Evolutionary conservation across 1,284 basidiomycete genomes (phyloP).

Genomic region (Fomitopsis pinicola): DNA sequence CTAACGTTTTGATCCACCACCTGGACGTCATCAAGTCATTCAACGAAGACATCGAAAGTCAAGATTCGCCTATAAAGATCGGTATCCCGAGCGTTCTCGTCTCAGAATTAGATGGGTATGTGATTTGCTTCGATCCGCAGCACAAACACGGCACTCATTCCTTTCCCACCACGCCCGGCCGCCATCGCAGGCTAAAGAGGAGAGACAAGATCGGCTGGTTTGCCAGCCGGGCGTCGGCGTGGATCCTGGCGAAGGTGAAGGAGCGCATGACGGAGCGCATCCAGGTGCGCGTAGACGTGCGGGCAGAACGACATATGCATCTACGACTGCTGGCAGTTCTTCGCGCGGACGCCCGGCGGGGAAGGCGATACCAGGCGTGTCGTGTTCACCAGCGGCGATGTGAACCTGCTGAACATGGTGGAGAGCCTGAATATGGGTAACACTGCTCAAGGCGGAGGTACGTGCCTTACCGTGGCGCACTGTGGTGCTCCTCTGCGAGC

Average conservation of each 20-base stretch:
- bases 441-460: slow-evolving; percentile 13
- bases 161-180: not conserved
- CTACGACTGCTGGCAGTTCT: slow-evolving; percentile 68
- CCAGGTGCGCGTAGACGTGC: slow-evolving; percentile 43
- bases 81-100: slow-evolving; percentile 72
- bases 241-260: slow-evolving; percentile 63
- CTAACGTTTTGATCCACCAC: slow-evolving; percentile 66
- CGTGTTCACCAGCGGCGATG: slow-evolving; percentile 60
- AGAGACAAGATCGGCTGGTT: slow-evolving; percentile 54
- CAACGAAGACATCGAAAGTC: slow-evolving; percentile 51
- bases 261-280: slow-evolving; percentile 54
- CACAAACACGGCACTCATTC: not conserved
- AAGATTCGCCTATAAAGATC: slow-evolving; percentile 46
- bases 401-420: slow-evolving; percentile 53
- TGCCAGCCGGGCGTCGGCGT: slow-evolving; percentile 64
- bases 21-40: slow-evolving; percentile 61
- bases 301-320: slow-evolving; percentile 59
- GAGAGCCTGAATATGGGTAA: slow-evolving; percentile 38
- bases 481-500: not conserved
- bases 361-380: slow-evolving; percentile 15
- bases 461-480: not conserved
- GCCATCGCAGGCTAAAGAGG: slow-evolving; percentile 54
- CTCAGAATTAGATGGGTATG: slow-evolving; percentile 68
- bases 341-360: slow-evolving; percentile 21
- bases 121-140: not conserved